Conservation (phyloP, 2,329 filamentous ascomycete species). For the Pezicula rhizophila region DNA sequence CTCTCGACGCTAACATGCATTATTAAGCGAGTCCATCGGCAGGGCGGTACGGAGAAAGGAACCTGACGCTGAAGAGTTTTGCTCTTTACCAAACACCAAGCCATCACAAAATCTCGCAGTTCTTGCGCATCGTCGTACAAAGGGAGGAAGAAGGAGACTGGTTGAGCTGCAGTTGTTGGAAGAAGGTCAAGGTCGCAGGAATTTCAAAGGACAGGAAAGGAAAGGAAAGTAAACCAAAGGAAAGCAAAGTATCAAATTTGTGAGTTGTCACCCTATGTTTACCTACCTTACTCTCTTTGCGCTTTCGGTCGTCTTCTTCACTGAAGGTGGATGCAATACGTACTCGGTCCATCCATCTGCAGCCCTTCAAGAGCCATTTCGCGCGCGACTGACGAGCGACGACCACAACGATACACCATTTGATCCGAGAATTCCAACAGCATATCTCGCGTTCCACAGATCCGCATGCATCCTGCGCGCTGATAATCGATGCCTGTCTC, state of each 20-base stretch:
- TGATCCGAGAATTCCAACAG: neutral
- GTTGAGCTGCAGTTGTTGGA: neutral
- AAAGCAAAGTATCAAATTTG: neutral
- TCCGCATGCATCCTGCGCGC: slow-evolving; percentile 1
- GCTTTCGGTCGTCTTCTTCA: too few relatives aligned
- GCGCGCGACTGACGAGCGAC: neutral
- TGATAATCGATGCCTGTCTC: neutral
- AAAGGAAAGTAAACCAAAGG: too few relatives aligned
- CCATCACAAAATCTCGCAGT: neutral
- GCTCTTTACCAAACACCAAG: too few relatives aligned
- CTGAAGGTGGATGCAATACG: too few relatives aligned
- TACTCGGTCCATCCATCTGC: neutral
- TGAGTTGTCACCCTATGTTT: neutral
- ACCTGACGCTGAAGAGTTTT: too few relatives aligned
- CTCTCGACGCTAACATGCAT: too few relatives aligned
- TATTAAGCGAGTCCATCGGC: too few relatives aligned
- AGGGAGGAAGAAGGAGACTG: slow-evolving; percentile 1
- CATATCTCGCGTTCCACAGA: neutral
- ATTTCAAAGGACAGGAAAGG: neutral
- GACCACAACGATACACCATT: neutral
- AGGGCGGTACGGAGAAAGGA: too few relatives aligned
- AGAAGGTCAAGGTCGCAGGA: neutral
- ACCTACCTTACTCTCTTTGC: neutral
- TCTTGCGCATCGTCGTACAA: neutral
- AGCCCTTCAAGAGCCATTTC: neutral